Evolutionary conservation across 2,329 filamentous ascomycete genomes (phyloP).

Genomic region (Fonsecaea erecta): DNA sequence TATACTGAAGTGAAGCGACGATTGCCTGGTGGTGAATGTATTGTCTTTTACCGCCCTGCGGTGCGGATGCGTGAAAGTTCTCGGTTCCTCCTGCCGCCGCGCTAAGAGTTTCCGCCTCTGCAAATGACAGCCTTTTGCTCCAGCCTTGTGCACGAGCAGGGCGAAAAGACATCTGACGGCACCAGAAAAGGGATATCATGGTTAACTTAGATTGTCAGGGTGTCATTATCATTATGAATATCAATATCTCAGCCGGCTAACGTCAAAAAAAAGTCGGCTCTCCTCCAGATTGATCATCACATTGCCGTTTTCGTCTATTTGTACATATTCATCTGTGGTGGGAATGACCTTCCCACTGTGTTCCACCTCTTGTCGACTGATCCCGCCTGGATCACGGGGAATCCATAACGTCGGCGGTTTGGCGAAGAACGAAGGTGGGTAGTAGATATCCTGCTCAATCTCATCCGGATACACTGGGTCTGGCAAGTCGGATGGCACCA

Average conservation of each 20-base stretch:
- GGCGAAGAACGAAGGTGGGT: conserved; percentile 70
- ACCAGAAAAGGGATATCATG: too few species aligned
- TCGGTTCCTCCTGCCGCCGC: conserved; percentile 2
- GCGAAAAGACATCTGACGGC: too few species aligned
- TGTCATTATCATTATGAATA: conserved; percentile 20
- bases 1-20: neutral
- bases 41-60: neutral
- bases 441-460: conserved; percentile 69
- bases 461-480: conserved; percentile 65
- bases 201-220: neutral
- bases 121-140: neutral
- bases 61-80: conserved; percentile 10
- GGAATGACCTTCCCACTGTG: conserved; percentile 49
- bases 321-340: conserved; percentile 31
- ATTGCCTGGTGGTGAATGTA: neutral
- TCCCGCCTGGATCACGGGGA: conserved; percentile 72
- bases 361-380: conserved; percentile 78
- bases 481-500: conserved; percentile 31
- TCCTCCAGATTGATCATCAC: conserved; percentile 29
- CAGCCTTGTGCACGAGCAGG: conserved; percentile 11
- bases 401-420: conserved; percentile 76
- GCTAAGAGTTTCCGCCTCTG: neutral
- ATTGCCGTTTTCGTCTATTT: conserved; percentile 25
- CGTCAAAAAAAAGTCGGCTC: conserved; percentile 24
- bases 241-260: conserved; percentile 28